Conservation (phyloP, 345 rosid genomes). For the Eucalyptus microcorys region DNA sequence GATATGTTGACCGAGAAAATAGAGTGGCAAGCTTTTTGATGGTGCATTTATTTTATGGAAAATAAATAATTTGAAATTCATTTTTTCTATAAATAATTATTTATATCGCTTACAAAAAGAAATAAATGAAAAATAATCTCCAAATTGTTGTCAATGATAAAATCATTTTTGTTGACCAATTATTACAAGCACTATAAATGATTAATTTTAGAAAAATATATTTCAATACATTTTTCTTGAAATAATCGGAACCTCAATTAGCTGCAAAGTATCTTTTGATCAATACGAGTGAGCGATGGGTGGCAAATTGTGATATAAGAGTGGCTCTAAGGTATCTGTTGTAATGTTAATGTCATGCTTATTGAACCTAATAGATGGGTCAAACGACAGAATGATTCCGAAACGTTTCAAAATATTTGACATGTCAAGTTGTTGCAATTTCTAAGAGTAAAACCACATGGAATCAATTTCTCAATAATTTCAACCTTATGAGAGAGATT, state of each 20-base stretch:
- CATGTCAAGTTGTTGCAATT: not conserved
- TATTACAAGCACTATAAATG: no score
- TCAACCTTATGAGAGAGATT: no score
- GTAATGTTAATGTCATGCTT: not conserved
- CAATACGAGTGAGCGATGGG: fast-evolving
- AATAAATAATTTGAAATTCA: not conserved
- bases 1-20: not conserved
- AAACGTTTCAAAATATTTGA: not conserved
- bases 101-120: no score
- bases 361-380: not conserved
- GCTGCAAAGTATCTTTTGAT: no score
- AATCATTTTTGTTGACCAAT: no score
- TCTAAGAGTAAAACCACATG: fast-evolving
- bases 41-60: not conserved
- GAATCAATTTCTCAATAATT: not conserved
- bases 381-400: fast-evolving
- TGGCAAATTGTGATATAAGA: not conserved
- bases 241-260: no score
- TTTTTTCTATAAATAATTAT: no score
- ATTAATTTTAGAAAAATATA: no score
- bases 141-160: no score
- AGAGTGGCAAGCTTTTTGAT: not conserved
- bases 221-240: no score
- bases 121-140: no score
- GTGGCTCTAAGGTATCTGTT: not conserved